Evolutionary conservation across 148 eudicot genomes (phyloP), one percentile per base, ranked within the genome.

Genomic region (Drosera capensis): DNA sequence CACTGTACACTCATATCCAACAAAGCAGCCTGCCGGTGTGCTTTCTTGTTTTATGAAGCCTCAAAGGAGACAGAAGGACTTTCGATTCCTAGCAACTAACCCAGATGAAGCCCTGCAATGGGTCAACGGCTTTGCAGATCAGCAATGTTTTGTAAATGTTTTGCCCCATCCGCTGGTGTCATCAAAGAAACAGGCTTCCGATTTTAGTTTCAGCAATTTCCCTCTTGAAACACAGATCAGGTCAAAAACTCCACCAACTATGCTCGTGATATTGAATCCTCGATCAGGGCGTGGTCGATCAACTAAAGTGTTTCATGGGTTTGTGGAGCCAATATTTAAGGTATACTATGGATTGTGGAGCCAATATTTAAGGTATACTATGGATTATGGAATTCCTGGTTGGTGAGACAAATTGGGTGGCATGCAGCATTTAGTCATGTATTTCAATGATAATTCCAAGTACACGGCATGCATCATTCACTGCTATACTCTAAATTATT

Each of bases 101-200:
- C 29, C 92, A 6, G 95, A 90, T 11, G 99, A 84, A 62, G 99
- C 99, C 47, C 49, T 75, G 46, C 93, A 80, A 40, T 84, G 99
- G 99, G 88, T 84, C 52, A 72, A 66, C 62, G 84, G 82, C 23
- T 90, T 90, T 71, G 95, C 95, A 31, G 99, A 90, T 75, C 99
- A 75, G 67, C 87, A 84, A 48, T 90, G 99, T 58, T 85, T 65
- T 70, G 72, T 90, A 17, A 90, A 90, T 58, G 73, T 73, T 54
- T 64, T 79, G 62, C 99, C 88, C 31, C 99, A 90, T 72, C 99
- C 95, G 45, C 59, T 90, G 65, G 76, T 70, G 57, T 74, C 92
- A 29, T 72, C 75, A 52, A 81, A 81, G 68, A 90, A 90, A 68
- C 79, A 73, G 69, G 49, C 70, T 65, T 59, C 84, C 25, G 95